A percentile compares a stretch with the other conserved stretches of the same genome.
phyloP scores from a whole-genome alignment of 108 stramenopile genomes.

The Nitzschia sp. region DNA sequence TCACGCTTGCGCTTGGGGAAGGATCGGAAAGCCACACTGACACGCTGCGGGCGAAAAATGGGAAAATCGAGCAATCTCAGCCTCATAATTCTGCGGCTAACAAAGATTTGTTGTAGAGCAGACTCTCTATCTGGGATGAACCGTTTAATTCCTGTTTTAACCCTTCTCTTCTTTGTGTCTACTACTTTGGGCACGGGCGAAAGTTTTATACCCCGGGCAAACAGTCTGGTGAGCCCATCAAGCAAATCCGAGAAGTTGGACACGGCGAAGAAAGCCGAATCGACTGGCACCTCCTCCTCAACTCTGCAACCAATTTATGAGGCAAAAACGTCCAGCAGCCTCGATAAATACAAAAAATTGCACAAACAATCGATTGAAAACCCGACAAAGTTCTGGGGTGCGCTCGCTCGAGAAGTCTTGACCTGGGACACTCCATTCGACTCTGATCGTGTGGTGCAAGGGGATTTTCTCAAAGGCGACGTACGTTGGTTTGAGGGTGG shows the following conservation, averaged over 20 bases:
- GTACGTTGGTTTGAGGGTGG: conserved; percentile 86
- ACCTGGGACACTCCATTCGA: conserved; percentile 69
- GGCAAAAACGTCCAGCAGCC: conserved; percentile 20
- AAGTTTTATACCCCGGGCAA: background rate
- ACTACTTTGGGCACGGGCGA: conserved; percentile 4
- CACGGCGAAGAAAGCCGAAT: background rate
- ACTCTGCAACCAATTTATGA: conserved; percentile 15
- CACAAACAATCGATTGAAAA: conserved; percentile 43
- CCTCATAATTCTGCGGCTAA: no score
- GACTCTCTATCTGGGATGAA: no score
- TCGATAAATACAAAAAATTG: conserved; percentile 18
- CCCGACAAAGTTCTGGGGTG: conserved; percentile 65
- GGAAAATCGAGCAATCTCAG: no score
- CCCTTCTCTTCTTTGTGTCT: no score
- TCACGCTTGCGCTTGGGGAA: no score
- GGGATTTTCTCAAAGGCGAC: conserved; percentile 60
- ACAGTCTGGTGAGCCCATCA: background rate
- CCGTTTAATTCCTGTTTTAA: no score
- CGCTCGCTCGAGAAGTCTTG: conserved; percentile 58
- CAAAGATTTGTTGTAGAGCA: no score
- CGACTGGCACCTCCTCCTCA: background rate
- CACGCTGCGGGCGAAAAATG: no score
- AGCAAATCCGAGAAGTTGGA: background rate
- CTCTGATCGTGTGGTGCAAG: conserved; percentile 40
- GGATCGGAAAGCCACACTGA: no score